These are phyloP conservation scores for Prunus mume DNA, from an alignment of 306 rosid genomes.

Conservation along the genomic window DNA sequence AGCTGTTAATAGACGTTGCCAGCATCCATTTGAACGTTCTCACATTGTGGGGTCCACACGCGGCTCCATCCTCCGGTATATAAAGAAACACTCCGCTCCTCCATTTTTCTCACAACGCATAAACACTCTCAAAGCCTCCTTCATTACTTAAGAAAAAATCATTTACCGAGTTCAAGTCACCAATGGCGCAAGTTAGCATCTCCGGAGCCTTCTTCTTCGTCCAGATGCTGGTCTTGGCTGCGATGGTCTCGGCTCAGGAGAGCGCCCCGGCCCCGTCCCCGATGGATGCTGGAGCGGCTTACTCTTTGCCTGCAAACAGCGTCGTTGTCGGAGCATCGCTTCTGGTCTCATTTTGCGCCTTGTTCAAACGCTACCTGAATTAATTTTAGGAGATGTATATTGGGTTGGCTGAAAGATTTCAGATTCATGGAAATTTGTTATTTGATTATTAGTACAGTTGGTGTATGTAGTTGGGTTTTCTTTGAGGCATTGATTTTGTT, in stretches of 20 bases:
- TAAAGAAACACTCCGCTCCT: neutral
- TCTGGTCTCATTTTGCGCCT: slow-evolving; percentile 7
- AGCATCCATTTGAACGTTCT: no score
- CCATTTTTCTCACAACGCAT: neutral
- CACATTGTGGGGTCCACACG: neutral
- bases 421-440: neutral
- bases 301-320: slow-evolving; percentile 19
- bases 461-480: neutral
- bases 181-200: slow-evolving; percentile 21
- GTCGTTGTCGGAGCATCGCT: slow-evolving; percentile 21
- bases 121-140: neutral
- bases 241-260: slow-evolving; percentile 18
- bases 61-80: neutral
- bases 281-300: slow-evolving; percentile 13
- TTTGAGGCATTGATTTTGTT: neutral
- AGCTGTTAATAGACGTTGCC: no score
- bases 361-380: slow-evolving; percentile 23
- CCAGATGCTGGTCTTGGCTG: slow-evolving; percentile 3
- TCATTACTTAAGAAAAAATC: neutral
- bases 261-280: slow-evolving; percentile 10
- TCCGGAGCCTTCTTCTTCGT: slow-evolving; percentile 17
- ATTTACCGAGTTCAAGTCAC: neutral
- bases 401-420: no score
- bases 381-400: neutral
- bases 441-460: neutral